A percentile compares a stretch with the other conserved stretches of the same genome.
Evolutionary conservation across 352 stramenopile species (phyloP).

Genomic region (Globisporangium echinulatum): DNA sequence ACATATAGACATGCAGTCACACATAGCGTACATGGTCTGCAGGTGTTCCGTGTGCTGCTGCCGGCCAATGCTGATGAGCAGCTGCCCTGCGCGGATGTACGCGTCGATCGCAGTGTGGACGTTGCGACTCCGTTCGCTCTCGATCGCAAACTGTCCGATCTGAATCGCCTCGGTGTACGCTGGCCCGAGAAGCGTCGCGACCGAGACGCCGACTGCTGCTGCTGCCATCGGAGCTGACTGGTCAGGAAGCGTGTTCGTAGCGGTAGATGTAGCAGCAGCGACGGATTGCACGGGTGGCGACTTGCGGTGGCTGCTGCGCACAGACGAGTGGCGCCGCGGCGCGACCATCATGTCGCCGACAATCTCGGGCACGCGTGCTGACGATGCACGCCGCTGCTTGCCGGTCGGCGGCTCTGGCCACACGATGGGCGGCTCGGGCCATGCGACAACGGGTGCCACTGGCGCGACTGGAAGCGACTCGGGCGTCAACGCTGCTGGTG

Average conservation of each 20-base stretch:
- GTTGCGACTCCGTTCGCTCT: conserved; percentile 54
- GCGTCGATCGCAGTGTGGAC: conserved; percentile 59
- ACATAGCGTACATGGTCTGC: conserved; percentile 50
- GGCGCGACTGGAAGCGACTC: not conserved
- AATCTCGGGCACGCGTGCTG: not conserved
- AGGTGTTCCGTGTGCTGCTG: conserved; percentile 47
- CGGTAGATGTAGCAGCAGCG: conserved; percentile 2
- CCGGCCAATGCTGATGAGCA: conserved; percentile 61
- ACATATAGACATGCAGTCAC: too few species aligned
- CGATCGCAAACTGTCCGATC: conserved; percentile 61
- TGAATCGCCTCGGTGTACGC: conserved; percentile 58
- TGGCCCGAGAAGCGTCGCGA: conserved; percentile 36
- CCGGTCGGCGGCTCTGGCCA: conserved; percentile 12
- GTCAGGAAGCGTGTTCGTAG: not conserved
- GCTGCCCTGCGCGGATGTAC: conserved; percentile 65
- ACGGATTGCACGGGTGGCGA: not conserved
- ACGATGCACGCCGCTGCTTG: conserved; percentile 6
- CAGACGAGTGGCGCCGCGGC: conserved; percentile 1
- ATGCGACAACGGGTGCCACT: conserved; percentile 2
- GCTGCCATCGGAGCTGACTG: too few species aligned
- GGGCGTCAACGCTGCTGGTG: not conserved
- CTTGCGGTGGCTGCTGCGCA: conserved; percentile 1
- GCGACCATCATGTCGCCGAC: conserved; percentile 2
- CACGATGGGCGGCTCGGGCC: conserved; percentile 9
- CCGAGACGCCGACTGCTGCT: conserved; percentile 13